Evolutionary conservation across 2,329 filamentous ascomycete genomes (phyloP).

Genomic region (Alternaria viburni): DNA sequence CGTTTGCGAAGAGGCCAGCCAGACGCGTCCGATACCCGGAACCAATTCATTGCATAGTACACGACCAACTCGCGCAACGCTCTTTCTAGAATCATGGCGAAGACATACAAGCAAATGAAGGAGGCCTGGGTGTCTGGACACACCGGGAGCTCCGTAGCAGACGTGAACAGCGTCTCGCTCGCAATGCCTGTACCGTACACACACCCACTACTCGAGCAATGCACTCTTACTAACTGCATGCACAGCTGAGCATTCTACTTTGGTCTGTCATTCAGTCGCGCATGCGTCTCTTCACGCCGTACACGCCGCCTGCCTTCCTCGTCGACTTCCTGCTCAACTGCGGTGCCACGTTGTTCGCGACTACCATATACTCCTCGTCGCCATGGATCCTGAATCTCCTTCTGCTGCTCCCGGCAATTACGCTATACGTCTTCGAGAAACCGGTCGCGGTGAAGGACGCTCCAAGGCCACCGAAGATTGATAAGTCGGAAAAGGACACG

Average conservation of each 20-base stretch:
- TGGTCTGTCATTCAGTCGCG: slow-evolving; percentile 90
- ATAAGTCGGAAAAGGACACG: slow-evolving; percentile 20
- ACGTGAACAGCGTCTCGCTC: slow-evolving; percentile 86
- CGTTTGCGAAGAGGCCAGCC: slow-evolving; percentile 20
- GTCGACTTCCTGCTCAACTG: slow-evolving; percentile 91
- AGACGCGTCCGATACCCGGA: slow-evolving; percentile 20
- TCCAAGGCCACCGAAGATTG: slow-evolving; percentile 29
- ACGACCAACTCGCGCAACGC: slow-evolving; percentile 18
- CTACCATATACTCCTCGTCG: slow-evolving; percentile 79
- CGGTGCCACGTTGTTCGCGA: slow-evolving; percentile 79
- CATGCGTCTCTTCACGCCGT: slow-evolving; percentile 81
- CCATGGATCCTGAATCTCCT: slow-evolving; percentile 77
- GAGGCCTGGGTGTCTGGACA: slow-evolving; percentile 95
- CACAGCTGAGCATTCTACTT: slow-evolving; percentile 77
- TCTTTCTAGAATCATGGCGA: slow-evolving; percentile 35
- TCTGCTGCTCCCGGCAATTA: slow-evolving; percentile 71
- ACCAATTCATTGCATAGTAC: slow-evolving; percentile 9
- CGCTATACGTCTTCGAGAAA: slow-evolving; percentile 61
- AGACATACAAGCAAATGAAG: slow-evolving; percentile 86
- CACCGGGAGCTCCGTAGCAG: slow-evolving; percentile 78
- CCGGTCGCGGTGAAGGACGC: slow-evolving; percentile 21
- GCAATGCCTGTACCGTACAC: slow-evolving; percentile 74
- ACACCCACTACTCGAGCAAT: slow-evolving; percentile 17
- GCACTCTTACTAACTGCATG: slow-evolving; percentile 33
- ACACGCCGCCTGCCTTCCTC: slow-evolving; percentile 69